Evolutionary conservation across 2,329 filamentous ascomycete species (phyloP), one percentile per base, ranked within the genome.

Genomic region (Xylariaceae sp.): DNA sequence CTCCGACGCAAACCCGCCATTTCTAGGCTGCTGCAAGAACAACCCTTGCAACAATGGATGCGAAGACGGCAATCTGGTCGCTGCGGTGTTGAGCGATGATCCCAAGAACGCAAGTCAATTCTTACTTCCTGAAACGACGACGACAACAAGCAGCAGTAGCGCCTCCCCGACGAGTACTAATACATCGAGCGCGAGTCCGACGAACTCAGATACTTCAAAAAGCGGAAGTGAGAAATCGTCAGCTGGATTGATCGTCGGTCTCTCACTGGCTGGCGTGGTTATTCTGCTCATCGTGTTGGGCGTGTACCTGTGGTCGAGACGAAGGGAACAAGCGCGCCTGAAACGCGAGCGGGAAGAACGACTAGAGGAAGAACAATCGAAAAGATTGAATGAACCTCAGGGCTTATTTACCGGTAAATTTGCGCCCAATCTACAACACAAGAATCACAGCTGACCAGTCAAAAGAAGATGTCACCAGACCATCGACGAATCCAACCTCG

Each of bases 21-120:
- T 73, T 53, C 61, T 69, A 50, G 71, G 71, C 3, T 74, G 71
- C 56, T 73, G 73, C 56, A 65, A 61, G 33, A 57, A 53, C 1
- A 62, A 70, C 44, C 63, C 72, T 14, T 75, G 73, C 54, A 53
- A 56, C 11, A 58, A 58, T 3, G 62, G 63, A 5, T 75, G 72
- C 54, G 50, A 61, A 5, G 42, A 51, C 9, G 61, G 47, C 0
- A 60, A 68, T 49, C 59, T 74, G 1, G 47, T 63, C n/a, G 51
- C 59, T 2, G 62, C 64, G 10, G 53, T 42, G 16, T 50, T 66
- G 12, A 62, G 55, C 39, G 58, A 61, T 12, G 52, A 59, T 22
- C 33, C 48, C 10, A 31, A 38, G 13, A 51, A 60, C 31, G 56
- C 59, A 1, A 45, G 46, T 40, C 54, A 59, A 34, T 62, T 64